A percentile compares a stretch with the other conserved stretches of the same genome.
Evolutionary conservation across 352 stramenopile species (phyloP).

Genomic region (Thraustochytrium sp.): DNA sequence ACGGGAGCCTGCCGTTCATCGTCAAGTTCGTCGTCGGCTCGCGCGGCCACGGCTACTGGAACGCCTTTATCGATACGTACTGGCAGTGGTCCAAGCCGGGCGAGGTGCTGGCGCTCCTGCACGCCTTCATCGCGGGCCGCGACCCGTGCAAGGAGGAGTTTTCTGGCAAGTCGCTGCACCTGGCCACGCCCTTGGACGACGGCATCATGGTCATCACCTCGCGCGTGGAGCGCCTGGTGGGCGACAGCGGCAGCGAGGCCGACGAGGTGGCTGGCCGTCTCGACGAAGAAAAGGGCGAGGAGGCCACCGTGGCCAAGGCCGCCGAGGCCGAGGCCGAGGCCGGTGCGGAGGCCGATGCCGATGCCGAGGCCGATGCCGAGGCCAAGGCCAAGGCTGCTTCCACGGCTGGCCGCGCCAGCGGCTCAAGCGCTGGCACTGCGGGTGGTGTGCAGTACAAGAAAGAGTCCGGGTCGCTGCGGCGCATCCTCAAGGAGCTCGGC

Average conservation of each 20-base stretch:
- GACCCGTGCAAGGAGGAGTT: not conserved
- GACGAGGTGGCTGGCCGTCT: no score
- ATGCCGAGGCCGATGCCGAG: no score
- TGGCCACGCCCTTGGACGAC: constrained; percentile 2
- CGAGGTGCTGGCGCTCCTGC: not conserved
- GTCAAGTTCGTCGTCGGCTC: not conserved
- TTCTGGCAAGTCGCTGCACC: not conserved
- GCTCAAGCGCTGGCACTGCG: no score
- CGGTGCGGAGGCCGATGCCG: no score
- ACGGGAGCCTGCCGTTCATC: not conserved
- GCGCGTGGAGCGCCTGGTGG: not conserved
- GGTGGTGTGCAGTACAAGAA: no score
- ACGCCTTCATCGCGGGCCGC: not conserved
- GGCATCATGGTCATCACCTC: constrained; percentile 25
- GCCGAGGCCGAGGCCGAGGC: no score
- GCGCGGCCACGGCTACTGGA: constrained; percentile 8
- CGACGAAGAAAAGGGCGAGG: no score
- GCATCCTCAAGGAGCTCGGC: constrained; percentile 29
- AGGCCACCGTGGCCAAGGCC: no score
- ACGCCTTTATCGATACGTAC: constrained; percentile 18
- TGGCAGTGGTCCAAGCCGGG: not conserved
- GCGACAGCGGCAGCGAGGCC: not conserved
- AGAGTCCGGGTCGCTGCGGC: not conserved
- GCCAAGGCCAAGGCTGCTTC: no score
- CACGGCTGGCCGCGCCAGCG: no score